These are phyloP conservation scores for Apiospora saccharicola DNA, from an alignment of 2,329 filamentous ascomycete genomes.

Conservation along the genomic window DNA sequence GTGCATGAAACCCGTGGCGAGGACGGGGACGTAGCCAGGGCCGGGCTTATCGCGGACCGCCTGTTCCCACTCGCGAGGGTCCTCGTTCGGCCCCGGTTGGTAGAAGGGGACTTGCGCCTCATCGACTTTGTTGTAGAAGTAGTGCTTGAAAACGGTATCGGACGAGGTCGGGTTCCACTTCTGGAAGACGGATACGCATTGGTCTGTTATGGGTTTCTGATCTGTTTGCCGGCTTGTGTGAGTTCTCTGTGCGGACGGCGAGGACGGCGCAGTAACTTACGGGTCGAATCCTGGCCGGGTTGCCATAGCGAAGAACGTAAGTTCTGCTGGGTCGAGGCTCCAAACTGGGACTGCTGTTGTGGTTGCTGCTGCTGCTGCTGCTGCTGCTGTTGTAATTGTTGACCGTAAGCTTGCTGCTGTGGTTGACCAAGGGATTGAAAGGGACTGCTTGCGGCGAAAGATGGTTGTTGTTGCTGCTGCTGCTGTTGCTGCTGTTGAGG, in stretches of 20 bases:
- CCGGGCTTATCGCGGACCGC: constrained; percentile 82
- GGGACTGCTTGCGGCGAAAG: constrained; percentile 30
- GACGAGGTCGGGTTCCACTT: constrained; percentile 78
- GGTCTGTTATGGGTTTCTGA: constrained; percentile 77
- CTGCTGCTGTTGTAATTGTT: constrained; percentile 52
- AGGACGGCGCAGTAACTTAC: constrained; percentile 45
- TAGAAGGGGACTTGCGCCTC: constrained; percentile 79
- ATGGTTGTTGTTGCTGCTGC: constrained; percentile 34
- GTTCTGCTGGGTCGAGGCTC: constrained; percentile 37
- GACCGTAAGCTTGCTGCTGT: constrained; percentile 46
- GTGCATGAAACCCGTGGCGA: constrained; percentile 76
- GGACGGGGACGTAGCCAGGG: constrained; percentile 77
- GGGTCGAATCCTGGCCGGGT: constrained; percentile 57
- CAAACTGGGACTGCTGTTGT: background rate
- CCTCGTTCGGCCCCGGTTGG: constrained; percentile 72
- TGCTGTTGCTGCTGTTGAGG: constrained; percentile 49
- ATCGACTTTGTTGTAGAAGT: constrained; percentile 88
- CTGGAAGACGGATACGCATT: constrained; percentile 72
- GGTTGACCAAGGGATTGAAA: constrained; percentile 39
- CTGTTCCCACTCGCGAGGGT: constrained; percentile 83
- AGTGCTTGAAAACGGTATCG: constrained; percentile 79
- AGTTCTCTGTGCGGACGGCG: constrained; percentile 37
- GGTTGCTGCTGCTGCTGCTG: constrained; percentile 42
- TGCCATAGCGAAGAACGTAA: constrained; percentile 61
- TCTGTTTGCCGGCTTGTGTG: constrained; percentile 48